Evolutionary conservation across 1,284 basidiomycete genomes (phyloP).

Genomic region (Violaceomyces palustris): DNA sequence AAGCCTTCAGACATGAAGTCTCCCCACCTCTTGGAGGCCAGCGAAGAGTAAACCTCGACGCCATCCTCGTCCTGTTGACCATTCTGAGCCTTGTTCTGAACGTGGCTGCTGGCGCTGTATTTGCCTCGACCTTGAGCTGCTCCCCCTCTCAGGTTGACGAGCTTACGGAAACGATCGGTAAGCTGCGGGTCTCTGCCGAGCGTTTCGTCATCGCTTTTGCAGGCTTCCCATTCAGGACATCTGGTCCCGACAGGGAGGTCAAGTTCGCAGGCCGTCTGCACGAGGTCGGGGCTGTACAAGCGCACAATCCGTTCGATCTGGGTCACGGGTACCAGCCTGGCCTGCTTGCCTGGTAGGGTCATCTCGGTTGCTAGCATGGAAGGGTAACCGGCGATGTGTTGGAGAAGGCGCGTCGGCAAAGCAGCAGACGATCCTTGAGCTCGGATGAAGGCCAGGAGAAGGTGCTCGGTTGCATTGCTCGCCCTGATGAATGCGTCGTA

Average conservation of each 20-base stretch:
- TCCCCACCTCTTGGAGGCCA: conserved; percentile 42
- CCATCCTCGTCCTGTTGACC: conserved; percentile 15
- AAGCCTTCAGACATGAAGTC: conserved; percentile 45
- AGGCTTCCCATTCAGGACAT: conserved; percentile 41
- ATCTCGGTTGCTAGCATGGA: conserved; percentile 35
- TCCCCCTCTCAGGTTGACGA: conserved; percentile 38
- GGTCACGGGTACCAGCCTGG: conserved; percentile 40
- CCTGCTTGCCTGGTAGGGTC: conserved; percentile 13
- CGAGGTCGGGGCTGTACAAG: conserved; percentile 42
- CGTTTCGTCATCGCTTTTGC: conserved; percentile 8
- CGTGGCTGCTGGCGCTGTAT: neutral
- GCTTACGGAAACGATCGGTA: conserved; percentile 43
- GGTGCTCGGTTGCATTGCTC: conserved; percentile 48
- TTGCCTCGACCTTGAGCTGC: conserved; percentile 11
- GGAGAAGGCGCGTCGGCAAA: conserved; percentile 36
- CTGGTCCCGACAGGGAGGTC: conserved; percentile 10
- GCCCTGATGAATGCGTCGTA: conserved; percentile 45
- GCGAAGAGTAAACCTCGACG: conserved; percentile 27
- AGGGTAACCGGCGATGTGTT: conserved; percentile 44
- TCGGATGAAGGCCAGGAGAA: conserved; percentile 48
- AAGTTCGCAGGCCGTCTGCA: conserved; percentile 39
- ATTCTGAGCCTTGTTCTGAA: too few relatives aligned
- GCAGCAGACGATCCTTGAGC: conserved; percentile 19
- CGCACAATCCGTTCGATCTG: conserved; percentile 44
- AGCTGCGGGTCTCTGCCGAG: conserved; percentile 42